A percentile compares a stretch with the other conserved stretches of the same genome.
These are phyloP conservation scores for Botrytis hyacinthi DNA, from an alignment of 2,329 filamentous ascomycete species.

Conservation along the genomic window DNA sequence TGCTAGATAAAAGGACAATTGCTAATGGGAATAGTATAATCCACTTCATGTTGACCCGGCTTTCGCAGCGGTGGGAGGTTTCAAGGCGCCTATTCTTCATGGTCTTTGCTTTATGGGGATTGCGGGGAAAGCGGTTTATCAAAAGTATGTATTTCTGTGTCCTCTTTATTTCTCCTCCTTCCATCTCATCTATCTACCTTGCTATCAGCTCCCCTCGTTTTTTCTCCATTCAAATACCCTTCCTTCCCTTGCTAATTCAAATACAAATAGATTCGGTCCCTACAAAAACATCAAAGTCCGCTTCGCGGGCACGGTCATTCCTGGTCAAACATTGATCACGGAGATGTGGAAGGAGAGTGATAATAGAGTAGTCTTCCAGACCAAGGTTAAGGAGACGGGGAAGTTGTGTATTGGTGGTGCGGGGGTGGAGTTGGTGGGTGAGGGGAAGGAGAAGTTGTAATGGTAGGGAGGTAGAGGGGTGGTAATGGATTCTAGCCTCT, in stretches of 20 bases:
- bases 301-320: conserved; percentile 81
- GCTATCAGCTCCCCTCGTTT: background rate
- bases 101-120: conserved; percentile 96
- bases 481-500: background rate
- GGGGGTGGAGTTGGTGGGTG: conserved; percentile 64
- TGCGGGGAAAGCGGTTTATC: conserved; percentile 83
- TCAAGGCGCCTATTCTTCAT: conserved; percentile 91
- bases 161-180: background rate
- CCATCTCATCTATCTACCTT: background rate
- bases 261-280: conserved; percentile 51
- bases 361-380: conserved; percentile 78
- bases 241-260: background rate
- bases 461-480: too few relatives aligned
- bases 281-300: conserved; percentile 92
- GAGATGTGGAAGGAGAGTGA: conserved; percentile 92
- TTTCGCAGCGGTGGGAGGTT: conserved; percentile 93
- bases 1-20: too few relatives aligned
- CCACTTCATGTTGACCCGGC: conserved; percentile 92
- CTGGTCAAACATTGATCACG: conserved; percentile 84
- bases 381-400: conserved; percentile 87
- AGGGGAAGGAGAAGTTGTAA: conserved; percentile 17
- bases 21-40: conserved; percentile 29
- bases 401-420: conserved; percentile 82
- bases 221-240: too few relatives aligned
- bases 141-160: conserved; percentile 51